Evolutionary conservation across 371 early-diverging fungal genomes (phyloP), one percentile per base, ranked within the genome.

Genomic region (Sporodiniella umbellata): DNA sequence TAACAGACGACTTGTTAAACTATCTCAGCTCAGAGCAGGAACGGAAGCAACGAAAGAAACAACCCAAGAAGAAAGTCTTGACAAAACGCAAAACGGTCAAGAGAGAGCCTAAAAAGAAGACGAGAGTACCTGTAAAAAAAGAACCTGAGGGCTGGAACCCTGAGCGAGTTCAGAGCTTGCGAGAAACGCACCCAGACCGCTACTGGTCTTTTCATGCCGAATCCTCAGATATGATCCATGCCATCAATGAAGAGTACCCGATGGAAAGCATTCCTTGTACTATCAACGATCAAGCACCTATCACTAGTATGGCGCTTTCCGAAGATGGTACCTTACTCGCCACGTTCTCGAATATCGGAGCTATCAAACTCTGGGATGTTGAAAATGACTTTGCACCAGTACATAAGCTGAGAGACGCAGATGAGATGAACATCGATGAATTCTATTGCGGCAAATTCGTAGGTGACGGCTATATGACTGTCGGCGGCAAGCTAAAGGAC

Each of bases 381-480:
- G 82, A 78, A 12, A 40, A 65, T n/a, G 80, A 84, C 7, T 90
- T 86, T 33, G 60, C 68, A 23, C 56, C 82, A 15, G 47, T 95
- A 25, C 80, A 79, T 15, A 83, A 81, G n/a, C 56, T 95, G 28
- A 72, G 93, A 15, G 95, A 94, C 56, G 53, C 53, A 8, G 68
- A 71, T 48, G 95, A 95, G 61, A 51, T 68, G 6, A 78, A 94
- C 46, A 93, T 95, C 59, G 95, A 95, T 58, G 95, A 95, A 57
- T 93, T 87, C 51, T 93, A 87, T 47, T 85, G 86, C 15, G 94
- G 94, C 10, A 73, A 83, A 25, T 90, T 93, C 45, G 70, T 72
- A 1, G 75, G 78, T 1, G 68, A 80, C 3, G 63, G 42, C 25
- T 46, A 64, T 1, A 33, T 74, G 28, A 66, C 57, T 11, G 62